Base-by-base conservation (phyloP, 805 yeast species). In the Pichia membranifaciens region DNA sequence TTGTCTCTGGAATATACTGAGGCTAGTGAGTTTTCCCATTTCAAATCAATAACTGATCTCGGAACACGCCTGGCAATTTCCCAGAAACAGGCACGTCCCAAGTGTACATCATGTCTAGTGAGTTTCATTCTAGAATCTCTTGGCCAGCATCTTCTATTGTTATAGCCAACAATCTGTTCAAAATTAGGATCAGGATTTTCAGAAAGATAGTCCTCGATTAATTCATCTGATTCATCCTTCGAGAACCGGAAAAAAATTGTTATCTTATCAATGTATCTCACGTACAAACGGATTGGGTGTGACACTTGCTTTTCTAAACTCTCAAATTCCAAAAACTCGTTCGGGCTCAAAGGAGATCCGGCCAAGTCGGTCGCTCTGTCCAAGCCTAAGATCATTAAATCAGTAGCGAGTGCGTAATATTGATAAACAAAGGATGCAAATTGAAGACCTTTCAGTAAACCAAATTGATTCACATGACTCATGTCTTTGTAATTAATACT, bases 161-260 rank as follows among this genome's bases (percentile, higher is more conserved):
- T 86, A 64, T 89, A 91, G 0, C 95, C 95, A 32, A 85, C 79
- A 6, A 83, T 81, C 55, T 83, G 85, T 58, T 86, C 96, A 64
- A 86, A 87, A 59, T 90, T 87, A 0, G 96, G 96, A 67, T 90
- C 96, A 1, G 96, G 96, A 57, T 87, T 85, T 56, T 87, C 96
- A 0, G 85, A 73, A 20, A 90, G 66, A 58, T 73, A 88, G 21
- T 87, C 91, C 50, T 82, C 83, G 16, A 85, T 76, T 37, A 93
- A 68, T 9, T 81, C 96, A 33, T 77, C 79, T 0, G 93, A 78
- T 44, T 91, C 96, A 1, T 78, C 82, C 31, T 78, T 78, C 3
- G 76, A 71, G 58, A 93, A 87, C 46, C 88, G 73, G 68, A 88
- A 87, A 45, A 90, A 73, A 3, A 93, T 76, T 55, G 86, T 87